A percentile compares a stretch with the other conserved stretches of the same genome.
phyloP scores from a whole-genome alignment of 352 stramenopile species.

The Globisporangium nodosum region DNA sequence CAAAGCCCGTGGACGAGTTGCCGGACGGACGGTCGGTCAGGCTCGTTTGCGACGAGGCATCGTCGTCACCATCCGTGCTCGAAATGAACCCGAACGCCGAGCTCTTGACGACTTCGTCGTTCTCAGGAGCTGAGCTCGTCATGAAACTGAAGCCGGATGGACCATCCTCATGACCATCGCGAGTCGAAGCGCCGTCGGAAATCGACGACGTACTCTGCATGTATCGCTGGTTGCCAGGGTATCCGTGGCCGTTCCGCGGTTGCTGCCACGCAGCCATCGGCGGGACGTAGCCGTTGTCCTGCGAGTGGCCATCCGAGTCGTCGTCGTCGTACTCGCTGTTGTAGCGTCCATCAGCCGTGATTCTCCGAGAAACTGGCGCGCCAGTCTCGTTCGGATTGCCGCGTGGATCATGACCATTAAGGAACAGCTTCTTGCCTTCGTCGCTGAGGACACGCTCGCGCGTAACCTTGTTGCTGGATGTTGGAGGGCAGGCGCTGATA shows the following conservation, averaged over 20 bases:
- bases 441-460: slow-evolving; percentile 76
- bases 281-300: slow-evolving; percentile 46
- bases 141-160: slow-evolving; percentile 53
- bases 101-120: slow-evolving; percentile 9
- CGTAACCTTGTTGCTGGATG: slow-evolving; percentile 55
- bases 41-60: slow-evolving; percentile 38
- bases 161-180: slow-evolving; percentile 9
- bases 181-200: slow-evolving; percentile 18
- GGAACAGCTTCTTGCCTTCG: slow-evolving; percentile 81
- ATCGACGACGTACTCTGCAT: slow-evolving; percentile 18
- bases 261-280: slow-evolving; percentile 18
- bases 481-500: slow-evolving; percentile 51
- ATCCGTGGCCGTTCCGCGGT: slow-evolving; percentile 16
- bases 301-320: slow-evolving; percentile 47
- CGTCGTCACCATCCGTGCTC: slow-evolving; percentile 30
- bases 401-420: slow-evolving; percentile 40
- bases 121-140: slow-evolving; percentile 9
- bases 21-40: slow-evolving; percentile 39
- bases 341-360: slow-evolving; percentile 33
- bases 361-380: slow-evolving; percentile 10
- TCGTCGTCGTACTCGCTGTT: slow-evolving; percentile 52
- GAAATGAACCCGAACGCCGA: slow-evolving; percentile 84
- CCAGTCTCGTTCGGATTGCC: slow-evolving; percentile 20
- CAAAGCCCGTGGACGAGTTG: slow-evolving; percentile 28
- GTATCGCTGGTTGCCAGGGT: slow-evolving; percentile 22